Conservation (phyloP, 179 eudicot genomes). For the Nepenthes alata region DNA sequence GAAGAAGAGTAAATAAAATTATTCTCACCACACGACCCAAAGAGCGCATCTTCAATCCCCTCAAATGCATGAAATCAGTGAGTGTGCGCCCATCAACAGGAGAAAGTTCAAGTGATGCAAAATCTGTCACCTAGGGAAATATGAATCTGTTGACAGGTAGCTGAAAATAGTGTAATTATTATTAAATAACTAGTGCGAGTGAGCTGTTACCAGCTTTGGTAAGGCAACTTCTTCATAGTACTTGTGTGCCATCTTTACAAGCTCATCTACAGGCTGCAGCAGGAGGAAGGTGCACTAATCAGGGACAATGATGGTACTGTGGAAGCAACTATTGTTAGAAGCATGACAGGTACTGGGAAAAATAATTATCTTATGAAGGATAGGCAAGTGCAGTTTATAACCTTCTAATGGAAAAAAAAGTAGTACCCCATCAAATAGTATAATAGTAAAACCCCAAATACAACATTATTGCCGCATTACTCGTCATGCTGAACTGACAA, state of each 20-base stretch:
- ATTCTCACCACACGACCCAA: constrained; percentile 86
- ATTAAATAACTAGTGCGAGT: constrained; percentile 1
- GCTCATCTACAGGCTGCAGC: constrained; percentile 70
- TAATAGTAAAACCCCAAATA: no score
- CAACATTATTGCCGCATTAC: no score
- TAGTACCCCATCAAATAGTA: no score
- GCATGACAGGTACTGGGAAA: neutral
- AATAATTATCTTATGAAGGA: neutral
- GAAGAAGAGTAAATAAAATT: no score
- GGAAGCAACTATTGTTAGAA: neutral
- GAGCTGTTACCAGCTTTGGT: constrained; percentile 76
- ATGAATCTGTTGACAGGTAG: constrained; percentile 6
- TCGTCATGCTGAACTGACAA: no score
- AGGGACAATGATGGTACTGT: neutral
- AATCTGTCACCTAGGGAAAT: constrained; percentile 66
- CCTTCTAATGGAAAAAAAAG: no score
- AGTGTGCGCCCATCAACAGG: constrained; percentile 97
- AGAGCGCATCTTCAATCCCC: constrained; percentile 84
- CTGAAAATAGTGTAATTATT: neutral
- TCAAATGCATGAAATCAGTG: constrained; percentile 93
- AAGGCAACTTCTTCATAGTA: constrained; percentile 85
- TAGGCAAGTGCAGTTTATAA: neutral
- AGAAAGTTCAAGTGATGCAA: constrained; percentile 95
- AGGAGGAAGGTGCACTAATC: constrained; percentile 8
- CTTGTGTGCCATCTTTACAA: constrained; percentile 52